These are phyloP conservation scores for Collybiopsis luxurians DNA, from an alignment of 768 basidiomycete genomes.

Conservation along the genomic window DNA sequence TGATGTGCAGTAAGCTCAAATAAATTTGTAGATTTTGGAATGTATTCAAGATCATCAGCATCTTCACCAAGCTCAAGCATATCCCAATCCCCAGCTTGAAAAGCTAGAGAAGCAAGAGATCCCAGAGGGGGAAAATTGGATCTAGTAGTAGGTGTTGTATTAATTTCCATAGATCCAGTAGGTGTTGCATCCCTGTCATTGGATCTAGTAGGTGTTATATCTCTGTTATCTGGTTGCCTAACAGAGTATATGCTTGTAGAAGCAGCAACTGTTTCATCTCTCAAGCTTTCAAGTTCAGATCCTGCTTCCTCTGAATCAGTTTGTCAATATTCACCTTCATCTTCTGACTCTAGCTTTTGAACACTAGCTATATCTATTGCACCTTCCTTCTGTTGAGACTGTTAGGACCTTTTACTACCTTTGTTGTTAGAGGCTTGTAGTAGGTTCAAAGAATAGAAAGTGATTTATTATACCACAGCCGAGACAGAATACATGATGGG, in stretches of 20 bases:
- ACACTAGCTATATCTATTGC: constrained; percentile 3
- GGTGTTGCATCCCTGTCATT: not conserved
- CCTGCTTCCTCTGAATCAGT: constrained; percentile 2
- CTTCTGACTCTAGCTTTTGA: not conserved
- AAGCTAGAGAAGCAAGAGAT: not conserved
- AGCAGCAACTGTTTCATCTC: no score
- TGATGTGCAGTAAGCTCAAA: not conserved
- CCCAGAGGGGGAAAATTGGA: not conserved
- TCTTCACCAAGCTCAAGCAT: not conserved
- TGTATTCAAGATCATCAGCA: not conserved
- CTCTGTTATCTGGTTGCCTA: not conserved
- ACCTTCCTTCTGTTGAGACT: constrained; percentile 3
- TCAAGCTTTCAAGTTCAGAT: not conserved
- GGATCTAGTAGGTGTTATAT: no score
- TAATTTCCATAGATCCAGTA: no score
- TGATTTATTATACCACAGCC: no score
- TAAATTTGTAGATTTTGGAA: not conserved
- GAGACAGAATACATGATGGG: no score
- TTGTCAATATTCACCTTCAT: constrained; percentile 16
- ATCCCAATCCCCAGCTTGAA: not conserved
- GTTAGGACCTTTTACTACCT: no score
- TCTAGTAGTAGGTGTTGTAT: no score
- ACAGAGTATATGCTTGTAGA: not conserved
- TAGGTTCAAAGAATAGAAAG: no score
- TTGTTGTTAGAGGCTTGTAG: no score